Conservation (phyloP, 2,329 filamentous ascomycete species). For the Aspergillus latus region DNA sequence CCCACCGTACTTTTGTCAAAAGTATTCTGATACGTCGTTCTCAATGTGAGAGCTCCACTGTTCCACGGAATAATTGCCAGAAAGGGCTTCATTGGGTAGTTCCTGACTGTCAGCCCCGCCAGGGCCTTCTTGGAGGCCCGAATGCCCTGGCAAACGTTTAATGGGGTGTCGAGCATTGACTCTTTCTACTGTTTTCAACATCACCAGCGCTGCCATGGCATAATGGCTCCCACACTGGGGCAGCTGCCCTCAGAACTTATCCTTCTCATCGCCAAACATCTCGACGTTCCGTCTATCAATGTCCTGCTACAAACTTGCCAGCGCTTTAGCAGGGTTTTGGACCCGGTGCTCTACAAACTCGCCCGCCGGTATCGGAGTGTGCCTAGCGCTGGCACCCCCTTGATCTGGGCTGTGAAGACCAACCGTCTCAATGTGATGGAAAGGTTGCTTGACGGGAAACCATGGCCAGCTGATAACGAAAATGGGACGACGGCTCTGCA, state of each 20-base stretch:
- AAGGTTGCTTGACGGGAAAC: not conserved
- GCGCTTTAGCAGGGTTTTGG: not conserved
- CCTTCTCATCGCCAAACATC: not conserved
- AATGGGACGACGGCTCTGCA: not conserved
- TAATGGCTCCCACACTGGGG: not conserved
- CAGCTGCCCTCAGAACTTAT: constrained; percentile 2
- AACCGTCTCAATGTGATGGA: not conserved
- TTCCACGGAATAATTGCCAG: too few species aligned
- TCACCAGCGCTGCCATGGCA: not conserved
- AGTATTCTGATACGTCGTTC: too few species aligned
- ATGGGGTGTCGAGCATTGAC: too few species aligned
- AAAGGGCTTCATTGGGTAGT: too few species aligned
- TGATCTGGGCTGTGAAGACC: constrained; percentile 2
- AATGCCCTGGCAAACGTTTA: too few species aligned
- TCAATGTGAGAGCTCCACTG: too few species aligned
- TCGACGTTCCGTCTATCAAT: not conserved
- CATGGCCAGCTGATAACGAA: not conserved
- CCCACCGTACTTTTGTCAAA: too few species aligned
- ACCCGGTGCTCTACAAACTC: not conserved
- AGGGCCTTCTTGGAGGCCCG: too few species aligned
- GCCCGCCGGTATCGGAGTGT: not conserved
- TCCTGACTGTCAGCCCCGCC: too few species aligned
- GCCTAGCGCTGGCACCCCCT: not conserved
- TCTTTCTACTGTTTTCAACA: not conserved
- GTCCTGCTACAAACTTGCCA: not conserved